Base-by-base conservation (phyloP, 106 monocot genomes). In the Vanilla planifolia region DNA sequence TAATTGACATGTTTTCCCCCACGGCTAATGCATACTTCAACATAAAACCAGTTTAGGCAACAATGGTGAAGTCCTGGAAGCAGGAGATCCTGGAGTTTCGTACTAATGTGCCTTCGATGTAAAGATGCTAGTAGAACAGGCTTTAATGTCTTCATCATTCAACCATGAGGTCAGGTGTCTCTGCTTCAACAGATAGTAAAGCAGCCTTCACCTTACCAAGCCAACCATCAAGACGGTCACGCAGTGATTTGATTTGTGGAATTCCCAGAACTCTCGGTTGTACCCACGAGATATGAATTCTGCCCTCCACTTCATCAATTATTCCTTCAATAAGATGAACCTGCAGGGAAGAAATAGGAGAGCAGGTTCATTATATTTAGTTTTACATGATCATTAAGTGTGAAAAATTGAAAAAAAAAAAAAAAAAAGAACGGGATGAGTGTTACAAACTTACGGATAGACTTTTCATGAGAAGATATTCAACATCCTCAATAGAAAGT, bases 271-370 rank as follows among this genome's bases (percentile, higher is more conserved):
- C 89, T 64, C 94, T 80, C 2, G 94, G 94, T 46, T 94, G 94
- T 17, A 94, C 94, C 94, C 89, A 94, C 17, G 94, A 94, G 48
- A 94, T 80, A 44, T 94, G 70, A 8, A 94, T 80, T 21, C 75
- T 94, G 36, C 89, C 75, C 21, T 85, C 93, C 1, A 94, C 93
- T 63, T 94, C 85, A 75, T 94, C 89, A 34, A 94, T 89, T 70
- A 89, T 89, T 39, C 93, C 93, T 66, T 94, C 93, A 65, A 94
- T 94, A 36, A 94, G 82, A 71, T 85, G 89, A 61, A 89, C 93
- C 93, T 94, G 73, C 15, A 57, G n/a, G 33, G 35, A 8, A 56
- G 11, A 35, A 57, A 57, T n/a, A 20, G 35, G 35, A 20, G 35
- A 22, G 57, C 8, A 57, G 10, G 5, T 17, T 57, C 21, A 57